Evolutionary conservation across 2,329 filamentous ascomycete species (phyloP).

Genomic region (Xylaria digitata): DNA sequence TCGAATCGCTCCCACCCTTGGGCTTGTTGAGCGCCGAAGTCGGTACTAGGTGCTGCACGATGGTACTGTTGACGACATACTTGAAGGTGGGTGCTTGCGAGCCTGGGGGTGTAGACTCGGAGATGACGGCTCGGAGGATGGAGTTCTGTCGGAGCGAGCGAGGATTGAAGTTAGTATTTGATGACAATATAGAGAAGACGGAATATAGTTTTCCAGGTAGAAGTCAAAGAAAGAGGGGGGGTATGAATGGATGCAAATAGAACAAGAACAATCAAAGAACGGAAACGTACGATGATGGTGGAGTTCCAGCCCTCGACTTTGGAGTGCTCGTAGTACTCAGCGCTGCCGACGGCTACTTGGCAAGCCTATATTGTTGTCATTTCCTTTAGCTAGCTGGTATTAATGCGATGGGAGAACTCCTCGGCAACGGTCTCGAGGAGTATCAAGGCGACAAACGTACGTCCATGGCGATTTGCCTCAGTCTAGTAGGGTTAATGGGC

Average conservation of each 20-base stretch:
- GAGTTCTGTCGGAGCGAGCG: constrained; percentile 66
- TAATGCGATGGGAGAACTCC: constrained; percentile 11
- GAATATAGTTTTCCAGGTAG: neutral
- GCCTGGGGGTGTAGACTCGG: constrained; percentile 72
- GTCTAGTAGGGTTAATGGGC: constrained; percentile 80
- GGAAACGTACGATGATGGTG: constrained; percentile 81
- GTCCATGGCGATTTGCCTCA: constrained; percentile 87
- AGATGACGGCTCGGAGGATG: constrained; percentile 81
- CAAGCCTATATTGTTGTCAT: constrained; percentile 72
- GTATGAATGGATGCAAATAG: neutral
- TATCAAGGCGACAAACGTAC: constrained; percentile 62
- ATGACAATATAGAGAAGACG: constrained; percentile 6
- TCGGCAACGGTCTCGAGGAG: constrained; percentile 7
- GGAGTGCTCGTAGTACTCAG: constrained; percentile 86
- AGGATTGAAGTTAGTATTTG: constrained; percentile 30
- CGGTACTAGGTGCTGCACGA: constrained; percentile 90
- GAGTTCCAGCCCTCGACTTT: constrained; percentile 92
- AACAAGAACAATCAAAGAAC: constrained; percentile 16
- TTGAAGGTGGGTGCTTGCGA: constrained; percentile 78
- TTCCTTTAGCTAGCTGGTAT: constrained; percentile 36
- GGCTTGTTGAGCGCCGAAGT: constrained; percentile 73
- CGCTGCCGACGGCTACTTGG: constrained; percentile 77
- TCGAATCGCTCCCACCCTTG: constrained; percentile 60
- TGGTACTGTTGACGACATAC: constrained; percentile 97
- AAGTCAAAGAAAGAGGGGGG: neutral